These are phyloP conservation scores for Acanthamoeba royreba DNA, from an alignment of 208 protist genomes.

Conservation along the genomic window DNA sequence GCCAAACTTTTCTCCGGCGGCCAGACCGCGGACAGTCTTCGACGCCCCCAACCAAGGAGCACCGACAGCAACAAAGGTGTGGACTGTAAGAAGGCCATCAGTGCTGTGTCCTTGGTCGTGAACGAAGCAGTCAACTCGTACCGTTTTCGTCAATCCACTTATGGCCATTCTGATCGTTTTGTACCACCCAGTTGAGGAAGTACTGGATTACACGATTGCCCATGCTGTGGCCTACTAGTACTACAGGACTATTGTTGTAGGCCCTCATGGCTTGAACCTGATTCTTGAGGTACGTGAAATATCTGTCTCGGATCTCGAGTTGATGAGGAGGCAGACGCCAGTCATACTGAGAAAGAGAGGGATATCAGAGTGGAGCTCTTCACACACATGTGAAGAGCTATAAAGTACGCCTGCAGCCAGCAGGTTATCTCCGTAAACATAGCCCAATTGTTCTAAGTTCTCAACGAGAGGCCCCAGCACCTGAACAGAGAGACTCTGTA, in stretches of 20 bases:
- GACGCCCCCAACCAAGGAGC: conserved; percentile 32
- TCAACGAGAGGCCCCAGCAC: conserved; percentile 37
- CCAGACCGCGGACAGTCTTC: conserved; percentile 28
- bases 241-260: not conserved
- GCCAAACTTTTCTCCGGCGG: not conserved
- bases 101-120: not conserved
- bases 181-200: conserved; percentile 26
- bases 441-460: conserved; percentile 31
- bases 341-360: not conserved
- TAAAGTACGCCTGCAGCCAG: not conserved
- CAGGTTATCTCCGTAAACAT: not conserved
- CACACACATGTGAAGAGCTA: not conserved
- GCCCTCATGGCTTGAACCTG: not conserved
- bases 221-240: conserved; percentile 37
- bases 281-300: not conserved
- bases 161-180: not conserved
- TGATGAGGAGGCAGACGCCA: not conserved
- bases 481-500: not conserved
- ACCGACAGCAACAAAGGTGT: conserved; percentile 48
- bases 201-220: conserved; percentile 43
- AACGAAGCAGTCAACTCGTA: not conserved
- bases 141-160: conserved; percentile 16
- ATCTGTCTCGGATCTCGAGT: not conserved
- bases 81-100: not conserved
- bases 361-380: not conserved